Percentiles rank a stretch among this genome's conserved stretches.
These are phyloP conservation scores for Fusarium cyanostomum DNA, from an alignment of 2,329 filamentous ascomycete genomes.

Conservation along the genomic window DNA sequence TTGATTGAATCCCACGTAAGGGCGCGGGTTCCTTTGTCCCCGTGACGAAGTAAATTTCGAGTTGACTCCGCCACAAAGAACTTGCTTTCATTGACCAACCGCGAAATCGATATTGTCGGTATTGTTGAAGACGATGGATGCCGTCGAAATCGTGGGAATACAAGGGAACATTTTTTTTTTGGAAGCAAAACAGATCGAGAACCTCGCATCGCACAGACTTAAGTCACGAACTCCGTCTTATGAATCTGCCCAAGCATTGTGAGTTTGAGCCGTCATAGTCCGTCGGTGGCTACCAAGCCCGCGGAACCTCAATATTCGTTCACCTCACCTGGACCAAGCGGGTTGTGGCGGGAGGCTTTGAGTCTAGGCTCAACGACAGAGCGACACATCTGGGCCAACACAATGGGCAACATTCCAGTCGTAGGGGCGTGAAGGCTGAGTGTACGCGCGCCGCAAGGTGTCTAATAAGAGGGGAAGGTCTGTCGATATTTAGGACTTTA, in stretches of 20 bases:
- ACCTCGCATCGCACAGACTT: conserved; percentile 3
- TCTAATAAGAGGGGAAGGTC: background rate
- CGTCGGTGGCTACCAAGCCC: conserved; percentile 30
- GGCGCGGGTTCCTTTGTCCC: conserved; percentile 21
- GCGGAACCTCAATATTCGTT: conserved; percentile 20
- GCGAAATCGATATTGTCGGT: conserved; percentile 2
- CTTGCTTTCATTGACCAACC: background rate
- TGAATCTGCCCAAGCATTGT: conserved; percentile 21
- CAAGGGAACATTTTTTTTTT: background rate
- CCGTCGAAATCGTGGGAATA: background rate
- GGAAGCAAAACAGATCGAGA: conserved; percentile 6
- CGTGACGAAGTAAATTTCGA: conserved; percentile 12
- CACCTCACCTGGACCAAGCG: conserved; percentile 26
- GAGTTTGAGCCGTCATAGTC: conserved; percentile 36
- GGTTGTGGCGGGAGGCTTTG: conserved; percentile 43
- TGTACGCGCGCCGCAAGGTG: conserved; percentile 12
- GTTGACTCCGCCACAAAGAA: conserved; percentile 7
- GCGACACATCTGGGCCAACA: conserved; percentile 25
- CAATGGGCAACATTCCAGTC: conserved; percentile 40
- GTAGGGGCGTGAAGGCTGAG: conserved; percentile 10
- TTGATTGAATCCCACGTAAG: conserved; percentile 18
- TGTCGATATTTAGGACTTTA: background rate
- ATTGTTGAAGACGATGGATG: background rate
- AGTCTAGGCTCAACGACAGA: conserved; percentile 39
- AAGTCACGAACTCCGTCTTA: conserved; percentile 29